These are phyloP conservation scores for Entomortierella lignicola DNA, from an alignment of 192 early-diverging fungal species.

Conservation along the genomic window DNA sequence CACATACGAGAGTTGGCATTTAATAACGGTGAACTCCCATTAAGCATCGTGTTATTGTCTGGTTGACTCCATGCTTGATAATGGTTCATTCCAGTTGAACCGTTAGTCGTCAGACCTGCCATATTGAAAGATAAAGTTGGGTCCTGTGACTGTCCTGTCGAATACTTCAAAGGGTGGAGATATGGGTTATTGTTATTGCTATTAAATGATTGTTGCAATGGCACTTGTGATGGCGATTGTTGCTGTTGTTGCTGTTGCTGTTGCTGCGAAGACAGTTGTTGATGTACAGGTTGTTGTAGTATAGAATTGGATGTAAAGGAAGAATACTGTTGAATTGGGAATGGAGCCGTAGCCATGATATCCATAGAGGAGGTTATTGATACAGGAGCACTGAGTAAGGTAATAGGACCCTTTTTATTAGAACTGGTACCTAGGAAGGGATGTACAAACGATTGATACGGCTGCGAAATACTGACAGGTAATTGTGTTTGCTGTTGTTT, in stretches of 20 bases:
- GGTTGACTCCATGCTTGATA: constrained; percentile 10
- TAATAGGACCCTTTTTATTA: constrained; percentile 6
- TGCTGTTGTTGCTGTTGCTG: constrained; percentile 23
- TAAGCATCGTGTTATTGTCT: constrained; percentile 1
- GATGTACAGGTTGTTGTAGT: constrained; percentile 25
- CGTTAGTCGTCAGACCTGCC: background rate
- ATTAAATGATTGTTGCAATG: background rate
- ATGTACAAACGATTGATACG: constrained; percentile 12
- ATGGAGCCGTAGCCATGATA: constrained; percentile 32
- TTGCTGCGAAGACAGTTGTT: constrained; percentile 9
- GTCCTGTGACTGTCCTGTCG: background rate
- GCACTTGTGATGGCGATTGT: constrained; percentile 7
- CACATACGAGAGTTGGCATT: constrained; percentile 13
- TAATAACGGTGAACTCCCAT: constrained; percentile 1
- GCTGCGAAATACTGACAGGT: background rate
- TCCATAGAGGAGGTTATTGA: constrained; percentile 40
- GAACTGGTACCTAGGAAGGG: constrained; percentile 8
- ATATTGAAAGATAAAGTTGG: background rate
- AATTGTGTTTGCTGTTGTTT: constrained; percentile 5
- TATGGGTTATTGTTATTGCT: constrained; percentile 4
- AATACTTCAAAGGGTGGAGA: constrained; percentile 21
- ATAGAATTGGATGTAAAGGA: constrained; percentile 13
- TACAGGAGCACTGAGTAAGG: constrained; percentile 19
- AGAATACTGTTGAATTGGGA: constrained; percentile 25
- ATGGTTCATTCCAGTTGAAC: background rate